A percentile compares a stretch with the other conserved stretches of the same genome.
These are phyloP conservation scores for Leccinum rimulosum DNA, from an alignment of 768 basidiomycete genomes.

Conservation along the genomic window DNA sequence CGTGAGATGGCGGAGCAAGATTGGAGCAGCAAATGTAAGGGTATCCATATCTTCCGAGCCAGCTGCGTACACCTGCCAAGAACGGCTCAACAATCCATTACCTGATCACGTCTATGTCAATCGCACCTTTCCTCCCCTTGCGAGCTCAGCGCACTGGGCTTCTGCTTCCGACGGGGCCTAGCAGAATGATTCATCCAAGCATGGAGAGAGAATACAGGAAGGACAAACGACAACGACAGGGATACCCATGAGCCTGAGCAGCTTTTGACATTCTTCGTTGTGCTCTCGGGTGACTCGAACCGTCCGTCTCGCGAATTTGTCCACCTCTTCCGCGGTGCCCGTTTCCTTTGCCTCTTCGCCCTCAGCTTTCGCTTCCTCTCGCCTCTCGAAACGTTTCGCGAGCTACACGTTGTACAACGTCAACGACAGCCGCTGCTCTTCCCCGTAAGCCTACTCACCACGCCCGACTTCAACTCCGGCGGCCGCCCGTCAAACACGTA, in stretches of 20 bases:
- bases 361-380: conserved; percentile 92
- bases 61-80: conserved; percentile 82
- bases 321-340: conserved; percentile 91
- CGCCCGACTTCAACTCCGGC: conserved; percentile 94
- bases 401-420: conserved; percentile 49
- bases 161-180: conserved; percentile 99
- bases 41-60: conserved; percentile 99
- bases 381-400: conserved; percentile 89
- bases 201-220: not conserved
- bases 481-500: conserved; percentile 99
- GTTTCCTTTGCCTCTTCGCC: conserved; percentile 97
- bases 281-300: conserved; percentile 96
- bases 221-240: conserved; percentile 83
- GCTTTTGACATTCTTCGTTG: conserved; percentile 88
- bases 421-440: not conserved
- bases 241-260: conserved; percentile 94
- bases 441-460: conserved; percentile 56
- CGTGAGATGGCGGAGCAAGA: conserved; percentile 92
- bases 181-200: not conserved
- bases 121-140: conserved; percentile 86
- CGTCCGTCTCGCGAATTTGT: conserved; percentile 83
- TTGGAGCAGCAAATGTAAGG: conserved; percentile 89
- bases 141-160: conserved; percentile 97
- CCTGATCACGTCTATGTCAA: not conserved
- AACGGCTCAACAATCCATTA: not conserved